Evolutionary conservation across 2,329 filamentous ascomycete genomes (phyloP).

Genomic region (Stachybotrys elegans): DNA sequence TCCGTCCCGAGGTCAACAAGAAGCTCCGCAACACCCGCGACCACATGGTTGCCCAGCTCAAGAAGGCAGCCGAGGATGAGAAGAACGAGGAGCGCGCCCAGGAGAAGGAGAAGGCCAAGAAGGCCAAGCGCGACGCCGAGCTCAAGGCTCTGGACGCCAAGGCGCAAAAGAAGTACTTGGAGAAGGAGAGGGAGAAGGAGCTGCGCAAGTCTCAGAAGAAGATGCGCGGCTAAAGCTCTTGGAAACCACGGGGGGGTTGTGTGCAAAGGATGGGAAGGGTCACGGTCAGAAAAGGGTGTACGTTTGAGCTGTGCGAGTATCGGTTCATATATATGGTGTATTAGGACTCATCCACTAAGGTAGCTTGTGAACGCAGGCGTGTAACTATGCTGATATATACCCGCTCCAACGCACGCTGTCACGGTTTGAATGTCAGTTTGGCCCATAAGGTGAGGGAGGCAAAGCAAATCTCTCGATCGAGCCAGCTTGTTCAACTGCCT

Average conservation of each 20-base stretch:
- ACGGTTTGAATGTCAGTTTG: too few species aligned
- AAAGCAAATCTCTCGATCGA: too few species aligned
- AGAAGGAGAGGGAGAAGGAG: constrained; percentile 75
- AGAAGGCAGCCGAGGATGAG: constrained; percentile 71
- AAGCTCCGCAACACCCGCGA: constrained; percentile 80
- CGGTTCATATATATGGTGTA: too few species aligned
- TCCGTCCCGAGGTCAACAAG: constrained; percentile 83
- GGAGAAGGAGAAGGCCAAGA: constrained; percentile 72
- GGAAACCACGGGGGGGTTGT: background rate
- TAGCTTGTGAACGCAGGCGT: too few species aligned
- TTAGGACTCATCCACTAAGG: too few species aligned
- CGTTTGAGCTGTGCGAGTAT: too few species aligned
- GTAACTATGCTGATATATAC: too few species aligned
- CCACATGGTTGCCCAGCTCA: constrained; percentile 71
- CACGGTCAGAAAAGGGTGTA: too few species aligned
- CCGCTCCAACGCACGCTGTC: too few species aligned
- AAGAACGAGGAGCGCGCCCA: constrained; percentile 72
- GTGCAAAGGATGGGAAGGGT: constrained; percentile 2
- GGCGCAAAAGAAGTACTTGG: constrained; percentile 79
- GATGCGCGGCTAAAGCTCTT: constrained; percentile 38
- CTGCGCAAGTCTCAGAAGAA: constrained; percentile 50
- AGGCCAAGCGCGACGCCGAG: constrained; percentile 83
- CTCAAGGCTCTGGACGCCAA: constrained; percentile 73
- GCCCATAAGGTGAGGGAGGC: too few species aligned
- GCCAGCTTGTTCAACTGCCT: too few species aligned